Evolutionary conservation across 768 basidiomycete species (phyloP), one percentile per base, ranked within the genome.

Genomic region (Hygrocybe coccinea): DNA sequence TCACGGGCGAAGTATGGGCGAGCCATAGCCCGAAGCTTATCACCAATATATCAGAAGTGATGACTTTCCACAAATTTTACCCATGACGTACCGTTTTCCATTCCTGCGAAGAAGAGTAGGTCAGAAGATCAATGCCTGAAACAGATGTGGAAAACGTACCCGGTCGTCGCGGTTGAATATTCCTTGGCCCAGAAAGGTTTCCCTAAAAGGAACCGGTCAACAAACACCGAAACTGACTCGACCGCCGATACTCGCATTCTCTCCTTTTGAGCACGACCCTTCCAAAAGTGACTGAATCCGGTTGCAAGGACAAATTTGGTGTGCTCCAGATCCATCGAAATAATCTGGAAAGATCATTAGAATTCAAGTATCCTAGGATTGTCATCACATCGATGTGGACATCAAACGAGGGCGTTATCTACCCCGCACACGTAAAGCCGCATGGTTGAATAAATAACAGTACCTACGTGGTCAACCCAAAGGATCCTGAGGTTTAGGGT

Each of bases 81-180:
- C 25, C 19, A 38, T 52, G 45, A 63, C 75, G 57, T 22, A 87
- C 86, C 71, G 77, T 79, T 72, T 83, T 86, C 86, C 86, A 88
- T 58, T 70, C 72, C 84, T 77, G 60, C 52, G 37, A 61, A 10
- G 33, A 36, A 17, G 17, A 7, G 22, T 38, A 3, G n/a, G 29
- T 51, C 50, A 25, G 52, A 46, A 43, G 55, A 50, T 52, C 34
- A 45, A 57, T 15, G 17, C 4, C 50, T 56, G 36, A 57, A 7
- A 24, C 49, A 19, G 38, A 14, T 15, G 43, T 33, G 22, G 15
- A 41, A 29, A 12, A 58, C 74, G 69, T 64, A 82, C 83, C 69
- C 84, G 80, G 61, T 85, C 87, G 65, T 88, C 87, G 14, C 86
- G 78, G 59, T 88, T 88, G 67, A 90, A 90, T 37, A 90, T 88